Evolutionary conservation across 495 filamentous ascomycete genomes (phyloP).

Genomic region (Echria macrotheca): DNA sequence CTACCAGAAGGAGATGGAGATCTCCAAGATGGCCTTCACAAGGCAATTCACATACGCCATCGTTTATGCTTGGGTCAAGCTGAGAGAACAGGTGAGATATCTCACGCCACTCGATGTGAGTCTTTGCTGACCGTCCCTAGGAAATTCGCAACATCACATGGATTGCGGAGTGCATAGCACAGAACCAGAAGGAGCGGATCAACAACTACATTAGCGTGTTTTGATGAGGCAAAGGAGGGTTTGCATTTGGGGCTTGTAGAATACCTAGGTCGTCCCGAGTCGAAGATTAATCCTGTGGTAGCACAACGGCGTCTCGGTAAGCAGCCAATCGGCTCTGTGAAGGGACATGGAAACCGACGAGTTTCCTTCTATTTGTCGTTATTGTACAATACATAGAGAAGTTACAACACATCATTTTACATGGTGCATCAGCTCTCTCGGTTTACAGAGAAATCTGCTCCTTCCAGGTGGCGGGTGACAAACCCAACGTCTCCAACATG

Average conservation of each 20-base stretch:
- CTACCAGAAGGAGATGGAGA: conserved; percentile 99
- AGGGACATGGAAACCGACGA: conserved; percentile 2
- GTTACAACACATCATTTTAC: conserved; percentile 18
- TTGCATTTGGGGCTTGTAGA: conserved; percentile 25
- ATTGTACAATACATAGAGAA: conserved; percentile 39
- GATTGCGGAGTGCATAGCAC: conserved; percentile 99
- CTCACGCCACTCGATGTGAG: not conserved
- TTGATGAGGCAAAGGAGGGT: conserved; percentile 21
- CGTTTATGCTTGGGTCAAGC: conserved; percentile 96
- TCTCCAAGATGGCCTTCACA: conserved; percentile 90
- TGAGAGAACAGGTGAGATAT: conserved; percentile 89
- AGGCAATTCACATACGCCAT: conserved; percentile 93
- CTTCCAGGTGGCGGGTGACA: conserved; percentile 82
- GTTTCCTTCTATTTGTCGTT: conserved; percentile 19
- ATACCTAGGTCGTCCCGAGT: conserved; percentile 15
- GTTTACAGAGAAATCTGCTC: conserved; percentile 75
- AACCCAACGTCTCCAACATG: conserved; percentile 71
- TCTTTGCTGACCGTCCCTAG: conserved; percentile 38
- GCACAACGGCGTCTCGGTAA: conserved; percentile 23
- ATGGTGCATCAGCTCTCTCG: conserved; percentile 4
- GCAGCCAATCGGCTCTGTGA: conserved; percentile 7
- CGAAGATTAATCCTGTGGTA: conserved; percentile 16
- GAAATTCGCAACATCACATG: conserved; percentile 99
- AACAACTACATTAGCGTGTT: conserved; percentile 98
- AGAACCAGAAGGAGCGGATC: conserved; percentile 99